Evolutionary conservation across 208 protist species (phyloP).

Genomic region (Trypanosoma scelopori): DNA sequence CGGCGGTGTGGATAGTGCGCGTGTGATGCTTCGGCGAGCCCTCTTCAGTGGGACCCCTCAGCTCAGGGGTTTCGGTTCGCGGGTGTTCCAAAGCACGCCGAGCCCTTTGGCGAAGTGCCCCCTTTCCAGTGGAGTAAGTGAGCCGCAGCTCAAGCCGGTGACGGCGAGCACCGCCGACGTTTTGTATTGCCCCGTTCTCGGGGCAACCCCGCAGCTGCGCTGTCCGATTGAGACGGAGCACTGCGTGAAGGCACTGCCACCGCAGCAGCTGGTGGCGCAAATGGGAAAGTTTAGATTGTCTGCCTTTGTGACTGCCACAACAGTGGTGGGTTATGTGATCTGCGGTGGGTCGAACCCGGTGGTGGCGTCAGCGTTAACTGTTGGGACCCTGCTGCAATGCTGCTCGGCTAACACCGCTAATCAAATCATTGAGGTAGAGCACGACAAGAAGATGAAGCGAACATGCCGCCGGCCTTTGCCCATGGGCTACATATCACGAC

Average conservation of each 20-base stretch:
- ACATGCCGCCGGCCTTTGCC: slow-evolving; percentile 86
- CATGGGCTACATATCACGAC: slow-evolving; percentile 63
- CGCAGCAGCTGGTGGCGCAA: slow-evolving; percentile 43
- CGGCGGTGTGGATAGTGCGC: neutral
- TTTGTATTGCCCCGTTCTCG: slow-evolving; percentile 51
- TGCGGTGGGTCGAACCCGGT: slow-evolving; percentile 55
- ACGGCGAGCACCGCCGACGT: neutral
- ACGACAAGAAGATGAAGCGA: slow-evolving; percentile 89
- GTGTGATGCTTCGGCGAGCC: slow-evolving; percentile 30
- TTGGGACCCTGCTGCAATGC: slow-evolving; percentile 79
- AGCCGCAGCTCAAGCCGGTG: slow-evolving; percentile 8
- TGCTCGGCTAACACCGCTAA: slow-evolving; percentile 90
- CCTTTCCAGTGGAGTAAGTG: slow-evolving; percentile 32
- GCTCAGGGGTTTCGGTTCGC: slow-evolving; percentile 27
- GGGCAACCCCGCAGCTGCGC: slow-evolving; percentile 36
- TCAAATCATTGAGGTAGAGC: slow-evolving; percentile 78
- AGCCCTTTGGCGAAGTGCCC: slow-evolving; percentile 52
- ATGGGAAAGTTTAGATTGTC: slow-evolving; percentile 87
- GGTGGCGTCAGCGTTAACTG: slow-evolving; percentile 46
- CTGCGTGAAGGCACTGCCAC: slow-evolving; percentile 23
- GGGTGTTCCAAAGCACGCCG: slow-evolving; percentile 22
- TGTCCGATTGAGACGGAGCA: slow-evolving; percentile 53
- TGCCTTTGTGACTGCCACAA: slow-evolving; percentile 77
- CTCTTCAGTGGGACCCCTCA: slow-evolving; percentile 19
- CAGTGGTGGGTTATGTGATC: slow-evolving; percentile 75